phyloP scores from a whole-genome alignment of 1,284 basidiomycete genomes.

The Puccinia hordei region DNA sequence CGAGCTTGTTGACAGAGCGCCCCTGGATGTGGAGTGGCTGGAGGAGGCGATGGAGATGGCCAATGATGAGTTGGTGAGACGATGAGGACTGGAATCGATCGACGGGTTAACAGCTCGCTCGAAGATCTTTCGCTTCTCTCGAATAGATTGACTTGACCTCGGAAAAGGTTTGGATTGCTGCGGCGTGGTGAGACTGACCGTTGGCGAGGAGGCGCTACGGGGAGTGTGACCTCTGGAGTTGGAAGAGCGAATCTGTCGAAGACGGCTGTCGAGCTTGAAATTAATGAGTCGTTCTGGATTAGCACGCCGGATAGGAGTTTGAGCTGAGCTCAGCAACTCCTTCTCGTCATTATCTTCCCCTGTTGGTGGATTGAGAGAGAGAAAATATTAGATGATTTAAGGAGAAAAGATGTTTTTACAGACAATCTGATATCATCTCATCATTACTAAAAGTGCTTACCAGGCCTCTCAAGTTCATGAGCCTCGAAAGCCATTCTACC shows the following conservation, averaged over 20 bases:
- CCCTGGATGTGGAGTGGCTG: slow-evolving; percentile 6
- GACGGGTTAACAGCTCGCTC: neutral
- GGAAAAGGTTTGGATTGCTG: neutral
- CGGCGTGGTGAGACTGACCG: neutral
- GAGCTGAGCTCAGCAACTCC: neutral
- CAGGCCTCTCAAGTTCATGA: neutral
- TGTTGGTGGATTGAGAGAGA: too few species aligned
- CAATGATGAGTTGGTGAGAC: neutral
- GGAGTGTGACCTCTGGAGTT: slow-evolving; percentile 1
- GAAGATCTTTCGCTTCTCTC: slow-evolving; percentile 34
- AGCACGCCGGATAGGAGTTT: neutral
- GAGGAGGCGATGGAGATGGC: neutral
- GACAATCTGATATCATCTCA: too few species aligned
- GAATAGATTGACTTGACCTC: slow-evolving; percentile 24
- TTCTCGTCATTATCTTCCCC: slow-evolving; percentile 18
- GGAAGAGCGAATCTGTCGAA: slow-evolving; percentile 25
- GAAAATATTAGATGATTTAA: too few species aligned
- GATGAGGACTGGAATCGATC: neutral
- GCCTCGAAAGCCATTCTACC: neutral
- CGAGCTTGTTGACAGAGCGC: neutral
- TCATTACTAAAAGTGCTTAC: slow-evolving; percentile 8
- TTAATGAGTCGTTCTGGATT: neutral
- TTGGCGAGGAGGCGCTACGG: slow-evolving; percentile 9
- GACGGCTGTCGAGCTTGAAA: neutral
- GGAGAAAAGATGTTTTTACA: too few species aligned